These are phyloP conservation scores for Solanum megistacrolobum DNA, from an alignment of 257 asterid species.

Conservation along the genomic window DNA sequence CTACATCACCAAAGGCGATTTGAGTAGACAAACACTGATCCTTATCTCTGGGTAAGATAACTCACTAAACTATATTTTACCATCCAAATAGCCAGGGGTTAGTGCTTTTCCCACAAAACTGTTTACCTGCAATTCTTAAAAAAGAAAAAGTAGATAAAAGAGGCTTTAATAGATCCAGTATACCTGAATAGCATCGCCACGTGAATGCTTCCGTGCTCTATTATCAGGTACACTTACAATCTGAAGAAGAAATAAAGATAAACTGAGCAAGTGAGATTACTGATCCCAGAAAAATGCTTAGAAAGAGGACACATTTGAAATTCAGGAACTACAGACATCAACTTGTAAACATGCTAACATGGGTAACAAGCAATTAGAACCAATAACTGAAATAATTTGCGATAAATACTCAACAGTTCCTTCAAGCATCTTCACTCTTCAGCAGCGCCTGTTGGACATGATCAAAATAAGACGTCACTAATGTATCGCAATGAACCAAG, in stretches of 20 bases:
- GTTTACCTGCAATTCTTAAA: not conserved
- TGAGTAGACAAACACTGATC: constrained; percentile 33
- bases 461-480: not conserved
- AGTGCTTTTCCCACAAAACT: not conserved
- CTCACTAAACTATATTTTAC: not conserved
- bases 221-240: constrained; percentile 68
- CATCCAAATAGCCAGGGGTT: not conserved
- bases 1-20: not conserved
- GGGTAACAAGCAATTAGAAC: not conserved
- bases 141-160: not conserved
- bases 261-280: no score
- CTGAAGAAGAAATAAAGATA: no score
- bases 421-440: no score
- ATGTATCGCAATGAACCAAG: not conserved
- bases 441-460: not conserved
- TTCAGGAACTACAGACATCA: no score
- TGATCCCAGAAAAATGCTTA: no score
- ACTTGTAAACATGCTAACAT: not conserved
- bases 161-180: not conserved
- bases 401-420: no score
- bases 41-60: constrained; percentile 55
- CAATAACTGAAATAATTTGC: no score
- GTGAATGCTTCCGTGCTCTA: constrained; percentile 33
- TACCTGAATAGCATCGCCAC: no score
- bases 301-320: no score